Base-by-base conservation (phyloP, 495 filamentous ascomycete species). In the Neurospora africana region DNA sequence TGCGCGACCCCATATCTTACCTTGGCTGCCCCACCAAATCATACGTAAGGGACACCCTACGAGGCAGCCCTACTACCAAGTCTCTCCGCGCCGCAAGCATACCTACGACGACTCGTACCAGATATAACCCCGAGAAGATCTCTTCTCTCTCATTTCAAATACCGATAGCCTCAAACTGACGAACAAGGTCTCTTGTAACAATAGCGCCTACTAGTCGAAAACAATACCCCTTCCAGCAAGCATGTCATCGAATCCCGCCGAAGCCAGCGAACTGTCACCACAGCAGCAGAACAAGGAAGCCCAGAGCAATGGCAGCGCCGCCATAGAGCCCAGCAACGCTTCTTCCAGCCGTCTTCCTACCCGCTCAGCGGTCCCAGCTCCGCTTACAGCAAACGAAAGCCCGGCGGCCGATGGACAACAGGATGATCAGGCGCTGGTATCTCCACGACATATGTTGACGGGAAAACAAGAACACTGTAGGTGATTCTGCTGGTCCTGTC, bases 381-480 rank as follows among this genome's bases (percentile, higher is more conserved):
- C 69, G 43, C 68, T 27, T 67, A 33, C 53, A 53, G 71, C 72
- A 68, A 70, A 43, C 68, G 65, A 70, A 58, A 71, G 17, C n/a
- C 61, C 70, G 53, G 5, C 35, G 38, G 21, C 17, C 41, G 35
- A 71, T 33, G 38, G 69, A 70, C 68, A 37, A 36, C 21, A 61
- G 74, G 21, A 27, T 72, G 38, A 27, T 27, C 2, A 11, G 21
- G 47, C 74, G 27, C 30, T 33, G 53, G 3, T 76, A 67, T 74
- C 75, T 47, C 77, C 80, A 15, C 73, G 74, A 68, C 82, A 85
- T 73, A 76, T 78, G 38, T 82, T 99, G 74, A 97, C 94, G 3
- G 95, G 95, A 71, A 98, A 97, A 82, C 96, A 99, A 87, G 95
- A 99, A 81, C 96, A 99, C 79, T 99, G 94, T 98, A 81, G 72